phyloP scores from a whole-genome alignment of 129 eudicot genomes.

The Lonicera japonica region DNA sequence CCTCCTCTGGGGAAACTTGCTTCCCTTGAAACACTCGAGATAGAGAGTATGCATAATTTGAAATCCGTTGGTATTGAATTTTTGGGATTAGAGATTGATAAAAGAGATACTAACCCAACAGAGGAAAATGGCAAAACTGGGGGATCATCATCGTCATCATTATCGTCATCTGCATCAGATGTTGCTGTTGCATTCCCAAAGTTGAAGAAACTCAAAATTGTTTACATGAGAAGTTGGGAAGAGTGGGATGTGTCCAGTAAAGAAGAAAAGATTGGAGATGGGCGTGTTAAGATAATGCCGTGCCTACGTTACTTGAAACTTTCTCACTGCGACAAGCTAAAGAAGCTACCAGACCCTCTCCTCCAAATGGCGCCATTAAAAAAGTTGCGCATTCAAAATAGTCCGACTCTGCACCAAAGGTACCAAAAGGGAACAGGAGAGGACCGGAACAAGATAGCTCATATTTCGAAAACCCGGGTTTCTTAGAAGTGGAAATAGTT shows the following conservation, averaged over 20 bases:
- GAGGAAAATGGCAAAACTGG: too few species aligned
- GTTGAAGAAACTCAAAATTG: slow-evolving; percentile 36
- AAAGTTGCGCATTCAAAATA: slow-evolving; percentile 19
- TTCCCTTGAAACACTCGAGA: slow-evolving; percentile 29
- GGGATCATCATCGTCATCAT: not conserved
- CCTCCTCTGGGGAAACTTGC: slow-evolving; percentile 39
- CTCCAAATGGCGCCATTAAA: slow-evolving; percentile 5
- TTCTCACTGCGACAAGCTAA: slow-evolving; percentile 25
- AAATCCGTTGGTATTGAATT: slow-evolving; percentile 20
- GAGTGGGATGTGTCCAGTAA: slow-evolving; percentile 36
- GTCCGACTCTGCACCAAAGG: slow-evolving; percentile 13
- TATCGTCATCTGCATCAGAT: too few species aligned
- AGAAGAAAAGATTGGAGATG: not conserved
- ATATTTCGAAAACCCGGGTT: slow-evolving; percentile 21
- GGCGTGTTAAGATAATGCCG: slow-evolving; percentile 21
- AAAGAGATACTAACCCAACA: too few species aligned
- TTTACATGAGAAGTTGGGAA: slow-evolving; percentile 30
- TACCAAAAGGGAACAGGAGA: slow-evolving; percentile 30
- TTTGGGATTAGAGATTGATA: slow-evolving; percentile 7
- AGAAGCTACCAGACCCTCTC: slow-evolving; percentile 20
- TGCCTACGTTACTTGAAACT: slow-evolving; percentile 28
- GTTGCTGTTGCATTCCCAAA: slow-evolving; percentile 27
- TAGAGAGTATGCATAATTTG: slow-evolving; percentile 21
- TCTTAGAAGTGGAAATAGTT: not conserved
- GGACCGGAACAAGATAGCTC: slow-evolving; percentile 23